These are phyloP conservation scores for Pythium aphanidermatum DNA, from an alignment of 352 stramenopile genomes.

Conservation along the genomic window DNA sequence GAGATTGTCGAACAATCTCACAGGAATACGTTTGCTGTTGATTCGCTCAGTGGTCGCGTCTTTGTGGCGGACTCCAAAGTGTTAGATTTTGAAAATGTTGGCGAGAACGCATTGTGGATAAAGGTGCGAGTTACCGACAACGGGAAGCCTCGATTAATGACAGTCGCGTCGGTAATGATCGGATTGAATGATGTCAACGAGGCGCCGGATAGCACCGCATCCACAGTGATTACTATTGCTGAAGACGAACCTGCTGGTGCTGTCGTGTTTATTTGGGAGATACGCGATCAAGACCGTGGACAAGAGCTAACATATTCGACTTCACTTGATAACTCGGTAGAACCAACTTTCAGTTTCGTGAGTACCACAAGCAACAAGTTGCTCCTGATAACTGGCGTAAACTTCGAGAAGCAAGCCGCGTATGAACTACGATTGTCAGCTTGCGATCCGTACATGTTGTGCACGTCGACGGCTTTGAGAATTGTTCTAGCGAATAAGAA, in stretches of 20 bases:
- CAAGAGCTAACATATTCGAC: constrained; percentile 24
- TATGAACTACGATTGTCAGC: constrained; percentile 10
- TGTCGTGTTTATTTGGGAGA: constrained; percentile 21
- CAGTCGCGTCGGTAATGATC: constrained; percentile 16
- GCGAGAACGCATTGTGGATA: constrained; percentile 32
- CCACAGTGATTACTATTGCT: not conserved
- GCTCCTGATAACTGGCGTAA: constrained; percentile 11
- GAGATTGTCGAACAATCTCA: constrained; percentile 40
- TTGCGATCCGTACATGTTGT: constrained; percentile 20
- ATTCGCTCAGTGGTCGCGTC: constrained; percentile 14
- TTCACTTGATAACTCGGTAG: constrained; percentile 8
- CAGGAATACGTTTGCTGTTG: constrained; percentile 25
- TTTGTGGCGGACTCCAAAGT: not conserved
- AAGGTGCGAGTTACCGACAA: constrained; percentile 47
- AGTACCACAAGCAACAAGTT: constrained; percentile 9
- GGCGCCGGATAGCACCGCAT: constrained; percentile 4
- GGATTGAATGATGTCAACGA: constrained; percentile 25
- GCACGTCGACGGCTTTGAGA: constrained; percentile 7
- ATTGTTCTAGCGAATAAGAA: constrained; percentile 16
- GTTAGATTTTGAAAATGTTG: constrained; percentile 38
- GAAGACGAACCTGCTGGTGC: constrained; percentile 11
- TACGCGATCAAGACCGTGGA: constrained; percentile 16
- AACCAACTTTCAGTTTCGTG: constrained; percentile 15
- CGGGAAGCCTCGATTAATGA: constrained; percentile 26
- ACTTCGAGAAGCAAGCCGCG: constrained; percentile 8